phyloP scores from a whole-genome alignment of 768 basidiomycete genomes.

The Tulasnella sp. region DNA sequence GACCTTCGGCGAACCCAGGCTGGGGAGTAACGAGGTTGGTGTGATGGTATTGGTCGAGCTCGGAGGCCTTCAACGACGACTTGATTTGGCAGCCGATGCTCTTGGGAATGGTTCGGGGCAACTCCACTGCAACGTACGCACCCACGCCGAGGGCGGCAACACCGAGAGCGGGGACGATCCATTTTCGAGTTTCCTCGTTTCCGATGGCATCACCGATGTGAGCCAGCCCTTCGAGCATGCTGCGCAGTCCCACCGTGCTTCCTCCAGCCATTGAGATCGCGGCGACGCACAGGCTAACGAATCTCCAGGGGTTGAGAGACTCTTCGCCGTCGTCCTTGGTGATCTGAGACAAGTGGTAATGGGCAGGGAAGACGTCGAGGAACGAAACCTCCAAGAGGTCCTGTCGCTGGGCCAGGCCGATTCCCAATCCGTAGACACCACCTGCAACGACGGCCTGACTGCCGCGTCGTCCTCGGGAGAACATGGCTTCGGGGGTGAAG shows the following conservation, averaged over 20 bases:
- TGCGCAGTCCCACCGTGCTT: constrained; percentile 62
- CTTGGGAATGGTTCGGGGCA: constrained; percentile 78
- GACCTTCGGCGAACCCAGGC: constrained; percentile 47
- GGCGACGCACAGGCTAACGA: constrained; percentile 69
- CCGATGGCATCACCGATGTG: constrained; percentile 67
- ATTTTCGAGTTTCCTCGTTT: constrained; percentile 60
- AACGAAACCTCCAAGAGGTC: constrained; percentile 73
- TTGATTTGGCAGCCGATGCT: constrained; percentile 81
- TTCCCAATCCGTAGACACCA: constrained; percentile 66
- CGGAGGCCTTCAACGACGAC: constrained; percentile 41
- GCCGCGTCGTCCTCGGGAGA: constrained; percentile 36
- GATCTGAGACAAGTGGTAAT: constrained; percentile 53
- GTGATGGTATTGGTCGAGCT: constrained; percentile 29
- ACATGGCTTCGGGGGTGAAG: constrained; percentile 99
- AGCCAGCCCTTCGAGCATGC: constrained; percentile 65
- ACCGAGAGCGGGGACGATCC: constrained; percentile 80
- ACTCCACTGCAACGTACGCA: constrained; percentile 73
- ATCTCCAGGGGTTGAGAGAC: constrained; percentile 51
- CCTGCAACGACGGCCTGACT: constrained; percentile 51
- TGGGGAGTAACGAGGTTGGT: constrained; percentile 31
- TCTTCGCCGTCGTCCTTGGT: constrained; percentile 29
- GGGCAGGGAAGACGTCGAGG: constrained; percentile 77
- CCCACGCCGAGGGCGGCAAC: constrained; percentile 60
- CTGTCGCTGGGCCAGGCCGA: constrained; percentile 57
- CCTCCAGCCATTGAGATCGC: constrained; percentile 85